Evolutionary conservation across 148 eudicot species (phyloP).

Genomic region (Heliamphora exappendiculata): DNA sequence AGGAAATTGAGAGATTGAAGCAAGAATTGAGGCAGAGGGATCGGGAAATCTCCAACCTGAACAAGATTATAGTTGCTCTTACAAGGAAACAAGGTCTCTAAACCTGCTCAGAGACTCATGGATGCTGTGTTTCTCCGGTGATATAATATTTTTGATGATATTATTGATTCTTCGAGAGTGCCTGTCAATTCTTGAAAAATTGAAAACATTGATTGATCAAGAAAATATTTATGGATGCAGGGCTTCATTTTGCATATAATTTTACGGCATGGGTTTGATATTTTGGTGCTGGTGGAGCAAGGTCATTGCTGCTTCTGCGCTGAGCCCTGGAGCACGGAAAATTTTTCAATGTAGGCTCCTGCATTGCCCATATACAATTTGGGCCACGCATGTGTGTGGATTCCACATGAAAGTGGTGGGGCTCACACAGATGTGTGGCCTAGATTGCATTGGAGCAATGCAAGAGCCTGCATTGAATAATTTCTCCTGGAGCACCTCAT

Average conservation of each 20-base stretch:
- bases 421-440: no score
- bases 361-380: no score
- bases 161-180: no score
- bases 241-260: neutral
- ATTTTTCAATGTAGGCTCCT: no score
- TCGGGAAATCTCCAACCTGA: conserved; percentile 54
- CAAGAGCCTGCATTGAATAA: no score
- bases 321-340: no score
- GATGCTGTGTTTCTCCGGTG: neutral
- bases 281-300: neutral
- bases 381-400: no score
- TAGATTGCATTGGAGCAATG: no score
- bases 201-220: neutral
- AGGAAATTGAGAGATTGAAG: conserved; percentile 72
- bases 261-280: neutral
- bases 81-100: conserved; percentile 80
- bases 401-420: no score
- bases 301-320: neutral
- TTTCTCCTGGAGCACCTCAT: no score
- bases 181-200: neutral
- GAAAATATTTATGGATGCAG: no score
- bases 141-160: neutral
- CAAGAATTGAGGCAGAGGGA: conserved; percentile 50
- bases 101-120: neutral
- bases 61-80: conserved; percentile 62